These are phyloP conservation scores for Albophoma yamanashiensis DNA, from an alignment of 2,329 filamentous ascomycete genomes.

Conservation along the genomic window DNA sequence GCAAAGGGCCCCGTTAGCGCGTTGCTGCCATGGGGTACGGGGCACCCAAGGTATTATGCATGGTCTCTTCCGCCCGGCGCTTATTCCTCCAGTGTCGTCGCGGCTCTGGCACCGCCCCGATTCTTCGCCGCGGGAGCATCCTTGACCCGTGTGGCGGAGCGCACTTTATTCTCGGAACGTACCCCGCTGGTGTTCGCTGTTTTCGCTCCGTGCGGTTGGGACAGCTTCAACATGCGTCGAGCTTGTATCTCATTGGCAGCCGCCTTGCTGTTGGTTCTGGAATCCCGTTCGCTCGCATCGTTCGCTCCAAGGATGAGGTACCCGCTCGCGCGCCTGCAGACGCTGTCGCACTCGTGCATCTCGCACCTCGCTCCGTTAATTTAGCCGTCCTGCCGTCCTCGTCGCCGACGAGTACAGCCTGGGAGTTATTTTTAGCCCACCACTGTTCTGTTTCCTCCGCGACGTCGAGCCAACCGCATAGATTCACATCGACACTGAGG, in stretches of 20 bases:
- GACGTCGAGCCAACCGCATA: neutral
- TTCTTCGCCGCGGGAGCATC: neutral
- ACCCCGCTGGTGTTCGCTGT: neutral
- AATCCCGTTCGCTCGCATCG: neutral
- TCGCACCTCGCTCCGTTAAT: neutral
- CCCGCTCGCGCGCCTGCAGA: neutral
- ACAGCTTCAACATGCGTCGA: neutral
- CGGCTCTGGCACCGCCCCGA: neutral
- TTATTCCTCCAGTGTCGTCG: conserved; percentile 2
- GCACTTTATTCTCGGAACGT: neutral
- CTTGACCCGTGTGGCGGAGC: neutral
- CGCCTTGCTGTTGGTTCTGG: neutral
- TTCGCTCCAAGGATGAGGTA: neutral
- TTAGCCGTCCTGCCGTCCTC: neutral
- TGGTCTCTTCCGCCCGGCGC: neutral
- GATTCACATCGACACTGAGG: neutral
- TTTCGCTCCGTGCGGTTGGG: neutral
- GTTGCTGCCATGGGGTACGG: neutral
- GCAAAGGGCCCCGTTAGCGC: neutral
- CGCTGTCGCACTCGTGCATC: neutral
- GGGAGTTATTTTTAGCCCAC: neutral
- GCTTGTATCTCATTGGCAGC: neutral
- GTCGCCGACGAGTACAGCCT: too few species aligned
- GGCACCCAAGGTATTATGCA: too few species aligned
- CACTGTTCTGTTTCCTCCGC: neutral